Percentiles rank a stretch among this genome's conserved stretches.
These are phyloP conservation scores for Coniochaeta sp. DNA, from an alignment of 2,329 filamentous ascomycete species.

Conservation along the genomic window DNA sequence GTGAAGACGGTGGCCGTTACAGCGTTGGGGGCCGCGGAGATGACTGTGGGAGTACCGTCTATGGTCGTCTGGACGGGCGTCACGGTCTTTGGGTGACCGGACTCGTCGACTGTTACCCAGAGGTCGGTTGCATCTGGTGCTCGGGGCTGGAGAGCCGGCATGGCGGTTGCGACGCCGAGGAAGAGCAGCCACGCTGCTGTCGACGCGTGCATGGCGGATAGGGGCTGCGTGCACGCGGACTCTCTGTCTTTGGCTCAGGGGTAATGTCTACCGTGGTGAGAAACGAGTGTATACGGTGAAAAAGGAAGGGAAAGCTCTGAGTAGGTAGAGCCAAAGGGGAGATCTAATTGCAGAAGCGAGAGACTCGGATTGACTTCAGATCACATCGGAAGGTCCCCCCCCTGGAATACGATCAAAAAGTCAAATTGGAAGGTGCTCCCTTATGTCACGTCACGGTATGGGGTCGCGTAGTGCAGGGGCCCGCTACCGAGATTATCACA, in stretches of 20 bases:
- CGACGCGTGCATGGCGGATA: not conserved
- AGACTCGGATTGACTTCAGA: not conserved
- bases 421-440: not conserved
- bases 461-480: not conserved
- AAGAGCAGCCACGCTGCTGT: not conserved
- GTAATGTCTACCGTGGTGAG: not conserved
- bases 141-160: not conserved
- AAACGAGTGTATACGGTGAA: not conserved
- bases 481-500: not conserved
- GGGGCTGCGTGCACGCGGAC: not conserved
- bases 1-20: constrained; percentile 28
- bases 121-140: constrained; percentile 28
- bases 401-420: constrained; percentile 2
- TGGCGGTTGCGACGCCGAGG: not conserved
- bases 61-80: constrained; percentile 41
- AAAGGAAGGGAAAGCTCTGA: not conserved
- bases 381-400: not conserved
- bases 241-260: not conserved
- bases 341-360: not conserved
- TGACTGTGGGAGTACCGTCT: constrained; percentile 33
- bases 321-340: not conserved
- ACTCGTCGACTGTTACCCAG: constrained; percentile 44
- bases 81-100: constrained; percentile 37
- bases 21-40: constrained; percentile 31
- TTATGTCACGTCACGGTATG: not conserved